Conservation (phyloP, 2,329 filamentous ascomycete genomes). For the Penicillium sp. region DNA sequence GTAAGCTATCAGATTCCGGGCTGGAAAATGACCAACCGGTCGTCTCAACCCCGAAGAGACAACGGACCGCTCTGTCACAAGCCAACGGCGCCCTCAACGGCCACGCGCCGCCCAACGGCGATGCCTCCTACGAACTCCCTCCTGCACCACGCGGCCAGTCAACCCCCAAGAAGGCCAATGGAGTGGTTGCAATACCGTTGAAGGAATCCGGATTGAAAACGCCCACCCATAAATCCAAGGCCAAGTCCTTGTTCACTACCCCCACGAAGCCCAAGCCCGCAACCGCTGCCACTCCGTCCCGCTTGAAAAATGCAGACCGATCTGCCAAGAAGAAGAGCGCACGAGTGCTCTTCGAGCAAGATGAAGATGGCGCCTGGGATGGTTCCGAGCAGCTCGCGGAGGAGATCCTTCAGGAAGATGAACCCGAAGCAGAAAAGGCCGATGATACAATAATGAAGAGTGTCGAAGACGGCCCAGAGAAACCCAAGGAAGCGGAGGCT, state of each 20-base stretch:
- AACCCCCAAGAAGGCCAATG: slow-evolving; percentile 34
- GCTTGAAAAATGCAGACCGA: slow-evolving; percentile 70
- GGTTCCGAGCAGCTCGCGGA: slow-evolving; percentile 66
- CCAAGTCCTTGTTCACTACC: slow-evolving; percentile 41
- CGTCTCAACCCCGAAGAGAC: slow-evolving; percentile 42
- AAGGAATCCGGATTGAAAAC: slow-evolving; percentile 39
- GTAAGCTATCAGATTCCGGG: slow-evolving; percentile 40
- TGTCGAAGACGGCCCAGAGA: slow-evolving; percentile 36
- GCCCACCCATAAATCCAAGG: slow-evolving; percentile 37
- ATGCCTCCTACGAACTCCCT: slow-evolving; percentile 25
- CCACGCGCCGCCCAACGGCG: slow-evolving; percentile 19
- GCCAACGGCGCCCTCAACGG: slow-evolving; percentile 30
- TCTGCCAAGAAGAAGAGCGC: slow-evolving; percentile 86
- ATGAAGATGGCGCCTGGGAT: slow-evolving; percentile 63
- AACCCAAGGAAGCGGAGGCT: slow-evolving; percentile 46
- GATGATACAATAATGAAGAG: slow-evolving; percentile 28
- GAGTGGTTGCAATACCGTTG: slow-evolving; percentile 28
- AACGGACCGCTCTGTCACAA: slow-evolving; percentile 25
- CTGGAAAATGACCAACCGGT: slow-evolving; percentile 34
- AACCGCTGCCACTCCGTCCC: slow-evolving; percentile 55
- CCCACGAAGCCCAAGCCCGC: slow-evolving; percentile 36
- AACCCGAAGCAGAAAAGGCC: slow-evolving; percentile 21
- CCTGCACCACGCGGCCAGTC: slow-evolving; percentile 29
- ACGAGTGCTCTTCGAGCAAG: slow-evolving; percentile 69
- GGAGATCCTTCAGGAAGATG: slow-evolving; percentile 59